Conservation (phyloP, 345 rosid genomes). For the Psidium friedrichsthalianum region DNA sequence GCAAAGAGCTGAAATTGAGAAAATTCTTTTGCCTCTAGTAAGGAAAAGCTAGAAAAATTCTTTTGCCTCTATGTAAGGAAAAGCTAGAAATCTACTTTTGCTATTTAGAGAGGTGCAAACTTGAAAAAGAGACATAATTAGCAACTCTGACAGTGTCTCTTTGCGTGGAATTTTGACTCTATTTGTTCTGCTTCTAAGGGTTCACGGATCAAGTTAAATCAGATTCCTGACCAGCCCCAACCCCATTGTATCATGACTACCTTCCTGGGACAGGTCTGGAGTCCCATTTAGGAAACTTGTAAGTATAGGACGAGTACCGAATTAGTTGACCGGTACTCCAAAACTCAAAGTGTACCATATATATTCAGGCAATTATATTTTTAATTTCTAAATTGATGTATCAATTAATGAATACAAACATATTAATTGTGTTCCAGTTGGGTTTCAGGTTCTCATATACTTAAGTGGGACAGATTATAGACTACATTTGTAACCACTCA, state of each 20-base stretch:
- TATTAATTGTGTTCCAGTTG: neutral
- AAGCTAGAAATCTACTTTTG: neutral
- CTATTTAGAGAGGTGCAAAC: neutral
- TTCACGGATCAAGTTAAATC: neutral
- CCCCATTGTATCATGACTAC: neutral
- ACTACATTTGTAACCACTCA: neutral
- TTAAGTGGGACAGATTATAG: neutral
- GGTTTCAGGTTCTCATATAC: neutral
- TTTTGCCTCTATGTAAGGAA: neutral
- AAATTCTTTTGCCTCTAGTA: too few relatives aligned
- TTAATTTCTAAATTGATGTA: neutral
- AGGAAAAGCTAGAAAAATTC: too few relatives aligned
- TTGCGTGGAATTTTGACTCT: neutral
- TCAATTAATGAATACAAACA: neutral
- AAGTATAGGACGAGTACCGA: neutral
- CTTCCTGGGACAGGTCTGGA: neutral
- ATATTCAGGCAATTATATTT: neutral
- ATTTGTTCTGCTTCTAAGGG: neutral
- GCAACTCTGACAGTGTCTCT: neutral
- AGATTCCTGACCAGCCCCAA: neutral
- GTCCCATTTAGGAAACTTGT: neutral
- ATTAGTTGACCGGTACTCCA: neutral
- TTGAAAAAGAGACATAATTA: neutral
- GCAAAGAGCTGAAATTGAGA: neutral
- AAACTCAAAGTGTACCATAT: neutral